Conservation (phyloP, 78 protist species). For the Pelomyxa schiedti region DNA sequence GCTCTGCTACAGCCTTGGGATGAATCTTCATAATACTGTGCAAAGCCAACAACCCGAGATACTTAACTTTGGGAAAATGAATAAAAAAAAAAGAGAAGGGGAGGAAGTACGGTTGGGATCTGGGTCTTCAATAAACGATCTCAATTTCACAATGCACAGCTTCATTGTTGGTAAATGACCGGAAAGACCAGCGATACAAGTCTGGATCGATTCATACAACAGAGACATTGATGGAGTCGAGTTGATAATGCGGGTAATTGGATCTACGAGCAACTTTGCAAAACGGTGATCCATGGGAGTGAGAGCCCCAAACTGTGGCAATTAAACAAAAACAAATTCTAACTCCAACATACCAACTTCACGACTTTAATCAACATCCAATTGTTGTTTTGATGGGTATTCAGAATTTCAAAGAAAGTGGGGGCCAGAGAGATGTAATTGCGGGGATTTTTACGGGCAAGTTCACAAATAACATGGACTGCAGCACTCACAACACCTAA, state of each 20-base stretch:
- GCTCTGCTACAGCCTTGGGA: constrained; percentile 65
- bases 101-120: constrained; percentile 75
- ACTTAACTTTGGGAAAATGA: constrained; percentile 53
- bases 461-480: constrained; percentile 91
- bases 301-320: constrained; percentile 58
- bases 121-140: constrained; percentile 71
- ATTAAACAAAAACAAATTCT: background rate
- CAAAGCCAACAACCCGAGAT: constrained; percentile 83
- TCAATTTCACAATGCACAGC: constrained; percentile 71
- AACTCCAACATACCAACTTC: constrained; percentile 56
- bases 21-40: constrained; percentile 60
- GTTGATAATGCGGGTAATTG: constrained; percentile 74
- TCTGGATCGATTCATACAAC: constrained; percentile 78
- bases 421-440: constrained; percentile 90
- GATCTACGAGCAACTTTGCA: constrained; percentile 79
- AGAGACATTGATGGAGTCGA: constrained; percentile 79
- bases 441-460: constrained; percentile 86
- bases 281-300: constrained; percentile 87
- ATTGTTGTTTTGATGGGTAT: constrained; percentile 58
- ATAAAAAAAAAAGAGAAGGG: background rate
- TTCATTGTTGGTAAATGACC: constrained; percentile 42
- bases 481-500: constrained; percentile 75
- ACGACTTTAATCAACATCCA: constrained; percentile 94
- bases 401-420: constrained; percentile 65
- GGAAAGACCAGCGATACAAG: constrained; percentile 62